Evolutionary conservation across 768 basidiomycete genomes (phyloP).

Genomic region (Trametes cubensis): DNA sequence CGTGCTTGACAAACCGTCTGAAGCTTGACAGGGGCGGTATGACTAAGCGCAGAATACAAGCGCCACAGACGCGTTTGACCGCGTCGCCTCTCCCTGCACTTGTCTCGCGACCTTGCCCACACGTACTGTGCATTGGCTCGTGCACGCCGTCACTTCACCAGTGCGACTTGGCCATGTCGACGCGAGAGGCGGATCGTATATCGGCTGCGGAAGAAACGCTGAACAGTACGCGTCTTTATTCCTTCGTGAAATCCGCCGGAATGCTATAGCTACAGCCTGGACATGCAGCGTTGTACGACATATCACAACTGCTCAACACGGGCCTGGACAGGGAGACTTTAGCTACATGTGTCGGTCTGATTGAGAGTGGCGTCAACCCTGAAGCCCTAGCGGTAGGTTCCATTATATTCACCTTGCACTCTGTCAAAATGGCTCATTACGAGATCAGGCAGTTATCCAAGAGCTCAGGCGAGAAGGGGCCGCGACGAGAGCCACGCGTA

Average conservation of each 20-base stretch:
- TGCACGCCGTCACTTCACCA: not conserved
- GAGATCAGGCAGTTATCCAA: constrained; percentile 73
- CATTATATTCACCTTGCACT: too few species aligned
- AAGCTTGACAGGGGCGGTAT: not conserved
- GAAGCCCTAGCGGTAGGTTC: constrained; percentile 83
- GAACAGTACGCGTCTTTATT: constrained; percentile 14
- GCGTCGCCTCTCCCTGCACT: not conserved
- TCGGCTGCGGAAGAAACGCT: constrained; percentile 22
- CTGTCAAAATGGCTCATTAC: constrained; percentile 10
- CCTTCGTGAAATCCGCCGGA: too few species aligned
- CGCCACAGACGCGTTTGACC: not conserved
- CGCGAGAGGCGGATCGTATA: constrained; percentile 18
- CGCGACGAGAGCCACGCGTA: constrained; percentile 37
- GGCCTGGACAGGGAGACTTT: constrained; percentile 88
- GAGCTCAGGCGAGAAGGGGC: constrained; percentile 77
- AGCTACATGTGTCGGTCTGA: constrained; percentile 90
- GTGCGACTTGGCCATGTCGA: constrained; percentile 9
- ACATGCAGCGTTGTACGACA: constrained; percentile 77
- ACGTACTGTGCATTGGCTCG: not conserved
- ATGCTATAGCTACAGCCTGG: not conserved
- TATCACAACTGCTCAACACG: constrained; percentile 87
- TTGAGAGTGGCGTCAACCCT: constrained; percentile 90
- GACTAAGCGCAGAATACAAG: constrained; percentile 6
- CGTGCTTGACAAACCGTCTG: not conserved
- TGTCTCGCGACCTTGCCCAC: not conserved